Evolutionary conservation across 345 rosid species (phyloP).

Genomic region (Citrus cavaleriei): DNA sequence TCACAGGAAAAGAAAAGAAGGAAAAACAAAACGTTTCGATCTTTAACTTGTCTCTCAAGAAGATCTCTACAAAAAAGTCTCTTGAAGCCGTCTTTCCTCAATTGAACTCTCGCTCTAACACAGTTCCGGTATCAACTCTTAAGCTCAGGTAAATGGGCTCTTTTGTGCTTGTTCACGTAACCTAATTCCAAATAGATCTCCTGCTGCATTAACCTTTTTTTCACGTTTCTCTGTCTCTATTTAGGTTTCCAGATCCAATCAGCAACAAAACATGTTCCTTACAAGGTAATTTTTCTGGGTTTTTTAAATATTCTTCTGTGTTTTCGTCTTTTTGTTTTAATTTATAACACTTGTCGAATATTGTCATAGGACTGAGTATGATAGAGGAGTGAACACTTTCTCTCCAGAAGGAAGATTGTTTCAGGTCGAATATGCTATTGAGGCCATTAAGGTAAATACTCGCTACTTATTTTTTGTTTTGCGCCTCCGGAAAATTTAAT

Average conservation of each 20-base stretch:
- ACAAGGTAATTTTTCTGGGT: slow-evolving; percentile 43
- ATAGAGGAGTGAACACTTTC: slow-evolving; percentile 98
- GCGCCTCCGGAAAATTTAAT: neutral
- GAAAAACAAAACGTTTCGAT: neutral
- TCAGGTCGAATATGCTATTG: slow-evolving; percentile 98
- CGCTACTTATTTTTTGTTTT: neutral
- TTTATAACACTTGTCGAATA: neutral
- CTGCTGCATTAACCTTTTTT: neutral
- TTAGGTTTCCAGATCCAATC: slow-evolving; percentile 28
- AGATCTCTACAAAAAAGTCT: slow-evolving; percentile 9
- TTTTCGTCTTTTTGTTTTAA: neutral
- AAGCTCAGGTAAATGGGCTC: slow-evolving; percentile 4
- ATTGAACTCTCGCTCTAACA: neutral
- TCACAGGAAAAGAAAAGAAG: neutral
- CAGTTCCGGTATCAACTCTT: neutral
- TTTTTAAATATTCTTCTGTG: neutral
- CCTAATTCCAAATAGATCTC: neutral
- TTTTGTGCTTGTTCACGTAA: neutral
- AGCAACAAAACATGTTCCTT: slow-evolving; percentile 48
- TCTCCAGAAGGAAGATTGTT: slow-evolving; percentile 96
- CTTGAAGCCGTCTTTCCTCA: neutral
- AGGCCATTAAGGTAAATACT: slow-evolving; percentile 82
- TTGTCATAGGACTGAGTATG: slow-evolving; percentile 85
- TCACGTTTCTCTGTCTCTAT: neutral
- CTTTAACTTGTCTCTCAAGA: slow-evolving; percentile 31